phyloP scores from a whole-genome alignment of 1,284 basidiomycete species.

The Ganoderma lucidum region DNA sequence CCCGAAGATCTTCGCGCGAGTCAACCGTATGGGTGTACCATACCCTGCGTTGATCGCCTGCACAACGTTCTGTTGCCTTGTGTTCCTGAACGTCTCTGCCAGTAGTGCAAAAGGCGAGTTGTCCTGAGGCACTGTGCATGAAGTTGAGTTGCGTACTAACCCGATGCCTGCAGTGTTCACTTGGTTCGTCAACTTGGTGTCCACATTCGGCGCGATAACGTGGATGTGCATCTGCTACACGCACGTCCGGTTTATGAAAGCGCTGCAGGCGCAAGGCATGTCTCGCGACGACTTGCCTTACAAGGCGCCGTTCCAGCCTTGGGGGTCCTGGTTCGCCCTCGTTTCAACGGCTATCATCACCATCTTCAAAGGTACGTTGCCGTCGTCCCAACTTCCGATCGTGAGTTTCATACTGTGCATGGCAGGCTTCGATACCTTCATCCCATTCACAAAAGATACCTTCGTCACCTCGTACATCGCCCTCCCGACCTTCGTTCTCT shows the following conservation, averaged over 20 bases:
- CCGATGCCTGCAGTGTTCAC: slow-evolving; percentile 57
- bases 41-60: slow-evolving; percentile 56
- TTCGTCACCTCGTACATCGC: slow-evolving; percentile 72
- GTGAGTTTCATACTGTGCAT: not conserved
- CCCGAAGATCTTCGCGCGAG: slow-evolving; percentile 63
- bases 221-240: slow-evolving; percentile 78
- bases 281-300: slow-evolving; percentile 72
- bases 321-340: slow-evolving; percentile 69
- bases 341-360: slow-evolving; percentile 66
- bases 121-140: not conserved
- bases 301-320: slow-evolving; percentile 73
- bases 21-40: slow-evolving; percentile 51
- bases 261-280: slow-evolving; percentile 70
- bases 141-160: slow-evolving; percentile 22
- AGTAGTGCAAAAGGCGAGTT: slow-evolving; percentile 58
- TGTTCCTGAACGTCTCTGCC: slow-evolving; percentile 67
- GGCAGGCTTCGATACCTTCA: slow-evolving; percentile 50
- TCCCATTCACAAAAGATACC: slow-evolving; percentile 61
- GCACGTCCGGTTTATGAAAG: slow-evolving; percentile 70
- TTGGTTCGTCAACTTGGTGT: slow-evolving; percentile 76
- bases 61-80: slow-evolving; percentile 61
- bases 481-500: slow-evolving; percentile 61
- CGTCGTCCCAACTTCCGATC: not conserved
- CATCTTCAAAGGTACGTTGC: slow-evolving; percentile 62
- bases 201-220: slow-evolving; percentile 69